These are phyloP conservation scores for Byssochlamys sp. DNA, from an alignment of 2,329 filamentous ascomycete species.

Conservation along the genomic window DNA sequence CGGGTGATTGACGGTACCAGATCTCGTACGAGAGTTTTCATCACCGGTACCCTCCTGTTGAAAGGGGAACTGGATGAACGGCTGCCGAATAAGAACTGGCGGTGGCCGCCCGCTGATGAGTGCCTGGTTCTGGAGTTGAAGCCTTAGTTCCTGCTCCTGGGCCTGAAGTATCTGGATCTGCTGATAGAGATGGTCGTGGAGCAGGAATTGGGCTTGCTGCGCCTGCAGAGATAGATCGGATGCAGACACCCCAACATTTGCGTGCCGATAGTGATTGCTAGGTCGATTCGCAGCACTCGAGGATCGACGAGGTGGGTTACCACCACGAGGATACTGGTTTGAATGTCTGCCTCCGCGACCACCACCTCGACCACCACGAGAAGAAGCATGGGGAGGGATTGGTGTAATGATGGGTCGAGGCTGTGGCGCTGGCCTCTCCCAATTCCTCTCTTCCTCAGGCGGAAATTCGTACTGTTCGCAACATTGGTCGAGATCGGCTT, in stretches of 20 bases:
- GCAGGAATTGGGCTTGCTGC: constrained; percentile 38
- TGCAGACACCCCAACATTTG: constrained; percentile 25
- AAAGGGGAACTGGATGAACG: constrained; percentile 32
- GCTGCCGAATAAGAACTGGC: constrained; percentile 32
- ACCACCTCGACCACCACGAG: constrained; percentile 41
- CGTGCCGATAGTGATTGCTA: constrained; percentile 21
- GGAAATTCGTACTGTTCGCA: constrained; percentile 85
- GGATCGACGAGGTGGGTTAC: constrained; percentile 43
- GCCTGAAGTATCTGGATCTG: constrained; percentile 43
- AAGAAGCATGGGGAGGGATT: constrained; percentile 31
- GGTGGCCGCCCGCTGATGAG: constrained; percentile 31
- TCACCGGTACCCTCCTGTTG: constrained; percentile 25
- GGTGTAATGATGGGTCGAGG: constrained; percentile 45
- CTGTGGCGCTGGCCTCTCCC: constrained; percentile 48
- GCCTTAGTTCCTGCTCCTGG: constrained; percentile 41
- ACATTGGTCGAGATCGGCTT: constrained; percentile 69
- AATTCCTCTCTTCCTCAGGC: constrained; percentile 59
- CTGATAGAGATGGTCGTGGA: constrained; percentile 41
- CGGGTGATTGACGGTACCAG: constrained; percentile 29
- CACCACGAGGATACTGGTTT: constrained; percentile 38
- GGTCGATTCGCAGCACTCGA: constrained; percentile 46
- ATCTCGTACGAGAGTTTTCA: constrained; percentile 27
- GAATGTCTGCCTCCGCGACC: constrained; percentile 42
- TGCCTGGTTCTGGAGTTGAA: constrained; percentile 39
- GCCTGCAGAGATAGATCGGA: constrained; percentile 34